These are phyloP conservation scores for Amaranthus hypochondriacus DNA, from an alignment of 148 eudicot species.

Conservation along the genomic window DNA sequence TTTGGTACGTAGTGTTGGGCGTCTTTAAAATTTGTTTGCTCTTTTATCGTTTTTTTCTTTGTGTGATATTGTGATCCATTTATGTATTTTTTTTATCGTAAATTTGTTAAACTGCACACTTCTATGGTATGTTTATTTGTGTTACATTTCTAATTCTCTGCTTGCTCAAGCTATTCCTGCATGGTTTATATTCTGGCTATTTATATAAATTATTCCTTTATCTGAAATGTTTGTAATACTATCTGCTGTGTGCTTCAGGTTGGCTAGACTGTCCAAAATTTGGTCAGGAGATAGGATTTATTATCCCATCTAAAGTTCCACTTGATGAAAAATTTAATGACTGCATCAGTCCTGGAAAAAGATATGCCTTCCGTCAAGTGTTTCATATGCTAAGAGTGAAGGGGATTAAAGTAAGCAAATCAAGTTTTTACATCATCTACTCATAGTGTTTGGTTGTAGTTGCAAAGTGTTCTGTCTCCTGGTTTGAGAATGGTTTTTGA, in stretches of 20 bases:
- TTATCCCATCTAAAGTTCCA: constrained; percentile 95
- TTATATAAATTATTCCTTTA: background rate
- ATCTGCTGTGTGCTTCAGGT: constrained; percentile 39
- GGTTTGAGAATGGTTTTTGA: too few relatives aligned
- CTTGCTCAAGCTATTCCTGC: background rate
- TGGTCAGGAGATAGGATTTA: constrained; percentile 64
- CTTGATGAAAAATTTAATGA: constrained; percentile 73
- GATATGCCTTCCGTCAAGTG: constrained; percentile 89
- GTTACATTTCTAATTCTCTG: too few relatives aligned
- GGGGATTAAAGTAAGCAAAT: constrained; percentile 59
- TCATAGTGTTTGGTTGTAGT: background rate
- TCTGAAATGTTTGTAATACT: constrained; percentile 4
- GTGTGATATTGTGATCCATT: too few relatives aligned
- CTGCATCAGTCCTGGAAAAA: constrained; percentile 56
- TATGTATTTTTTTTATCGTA: too few relatives aligned
- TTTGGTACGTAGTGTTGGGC: too few relatives aligned
- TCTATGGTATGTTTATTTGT: too few relatives aligned
- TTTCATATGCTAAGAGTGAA: constrained; percentile 59
- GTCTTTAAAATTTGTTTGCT: too few relatives aligned
- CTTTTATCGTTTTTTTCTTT: too few relatives aligned
- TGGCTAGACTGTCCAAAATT: constrained; percentile 88
- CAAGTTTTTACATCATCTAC: background rate
- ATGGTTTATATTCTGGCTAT: background rate
- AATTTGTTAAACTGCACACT: too few relatives aligned
- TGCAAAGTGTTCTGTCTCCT: background rate